These are phyloP conservation scores for Aspergillus hortae DNA, from an alignment of 2,329 filamentous ascomycete genomes.

Conservation along the genomic window DNA sequence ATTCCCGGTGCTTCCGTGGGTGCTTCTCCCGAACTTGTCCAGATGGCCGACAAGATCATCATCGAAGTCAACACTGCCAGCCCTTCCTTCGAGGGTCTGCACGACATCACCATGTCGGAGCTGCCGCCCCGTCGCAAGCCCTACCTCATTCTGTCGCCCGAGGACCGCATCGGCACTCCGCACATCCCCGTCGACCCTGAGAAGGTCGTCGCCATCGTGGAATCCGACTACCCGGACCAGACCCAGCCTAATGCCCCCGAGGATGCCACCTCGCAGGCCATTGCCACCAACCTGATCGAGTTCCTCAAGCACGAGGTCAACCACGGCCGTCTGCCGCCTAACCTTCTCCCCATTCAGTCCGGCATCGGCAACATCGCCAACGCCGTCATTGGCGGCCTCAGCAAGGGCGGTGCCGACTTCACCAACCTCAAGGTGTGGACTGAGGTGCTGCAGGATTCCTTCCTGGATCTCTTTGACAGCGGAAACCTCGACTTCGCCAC, in stretches of 20 bases:
- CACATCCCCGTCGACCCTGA: conserved; percentile 82
- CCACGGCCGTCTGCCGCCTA: conserved; percentile 71
- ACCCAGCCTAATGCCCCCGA: conserved; percentile 72
- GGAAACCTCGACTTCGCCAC: conserved; percentile 86
- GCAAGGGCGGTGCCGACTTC: conserved; percentile 71
- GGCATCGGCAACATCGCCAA: conserved; percentile 94
- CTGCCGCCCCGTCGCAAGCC: conserved; percentile 77
- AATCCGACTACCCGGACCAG: conserved; percentile 77
- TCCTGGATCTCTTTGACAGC: conserved; percentile 87
- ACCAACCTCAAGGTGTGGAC: conserved; percentile 89
- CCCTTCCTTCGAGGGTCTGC: conserved; percentile 80
- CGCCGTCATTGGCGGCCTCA: conserved; percentile 79
- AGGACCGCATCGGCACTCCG: conserved; percentile 79
- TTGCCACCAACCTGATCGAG: conserved; percentile 77
- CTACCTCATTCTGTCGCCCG: conserved; percentile 77
- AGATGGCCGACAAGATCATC: conserved; percentile 90
- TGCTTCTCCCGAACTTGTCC: conserved; percentile 78
- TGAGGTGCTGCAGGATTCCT: conserved; percentile 87
- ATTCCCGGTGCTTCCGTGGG: conserved; percentile 83
- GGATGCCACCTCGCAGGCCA: conserved; percentile 68
- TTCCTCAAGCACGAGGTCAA: conserved; percentile 81
- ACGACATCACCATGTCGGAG: conserved; percentile 89
- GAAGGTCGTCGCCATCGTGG: conserved; percentile 78
- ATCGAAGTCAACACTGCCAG: conserved; percentile 88
- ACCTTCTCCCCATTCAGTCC: conserved; percentile 76